phyloP scores from a whole-genome alignment of 257 asterid species.

The Phtheirospermum japonicum region DNA sequence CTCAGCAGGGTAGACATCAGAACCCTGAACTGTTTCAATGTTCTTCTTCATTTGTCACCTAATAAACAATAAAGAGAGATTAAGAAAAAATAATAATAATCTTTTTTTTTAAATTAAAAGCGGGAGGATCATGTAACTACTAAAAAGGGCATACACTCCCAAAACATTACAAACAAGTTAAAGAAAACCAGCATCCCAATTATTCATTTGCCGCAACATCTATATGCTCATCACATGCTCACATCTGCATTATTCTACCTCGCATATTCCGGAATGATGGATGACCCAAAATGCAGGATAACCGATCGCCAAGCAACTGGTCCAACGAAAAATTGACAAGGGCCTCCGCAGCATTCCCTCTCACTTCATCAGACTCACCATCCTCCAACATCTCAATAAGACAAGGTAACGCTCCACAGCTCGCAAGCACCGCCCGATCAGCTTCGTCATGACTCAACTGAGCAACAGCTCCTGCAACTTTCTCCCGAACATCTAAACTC shows the following conservation, averaged over 20 bases:
- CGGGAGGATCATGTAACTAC: no score
- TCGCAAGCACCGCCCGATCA: slow-evolving; percentile 42
- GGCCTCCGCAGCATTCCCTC: slow-evolving; percentile 57
- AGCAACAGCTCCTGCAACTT: slow-evolving; percentile 51
- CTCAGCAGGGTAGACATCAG: no score
- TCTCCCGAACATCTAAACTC: slow-evolving; percentile 40
- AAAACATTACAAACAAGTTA: no score
- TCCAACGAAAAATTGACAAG: slow-evolving; percentile 49
- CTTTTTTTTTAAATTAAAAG: no score
- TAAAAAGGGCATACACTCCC: no score
- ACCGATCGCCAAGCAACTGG: slow-evolving; percentile 39
- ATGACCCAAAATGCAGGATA: no score
- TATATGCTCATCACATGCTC: slow-evolving; percentile 31
- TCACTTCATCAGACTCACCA: slow-evolving; percentile 44
- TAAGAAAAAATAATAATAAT: no score
- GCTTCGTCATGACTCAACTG: slow-evolving; percentile 43
- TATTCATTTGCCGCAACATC: slow-evolving; percentile 32
- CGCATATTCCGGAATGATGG: slow-evolving; percentile 45
- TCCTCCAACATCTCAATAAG: slow-evolving; percentile 38
- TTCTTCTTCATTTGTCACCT: no score
- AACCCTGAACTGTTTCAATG: no score
- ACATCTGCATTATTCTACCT: no score
- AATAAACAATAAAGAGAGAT: no score
- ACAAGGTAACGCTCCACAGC: slow-evolving; percentile 44
- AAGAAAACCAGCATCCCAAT: not conserved